A percentile compares a stretch with the other conserved stretches of the same genome.
Evolutionary conservation across 805 yeast genomes (phyloP).

Genomic region (Nakazawaea populi): DNA sequence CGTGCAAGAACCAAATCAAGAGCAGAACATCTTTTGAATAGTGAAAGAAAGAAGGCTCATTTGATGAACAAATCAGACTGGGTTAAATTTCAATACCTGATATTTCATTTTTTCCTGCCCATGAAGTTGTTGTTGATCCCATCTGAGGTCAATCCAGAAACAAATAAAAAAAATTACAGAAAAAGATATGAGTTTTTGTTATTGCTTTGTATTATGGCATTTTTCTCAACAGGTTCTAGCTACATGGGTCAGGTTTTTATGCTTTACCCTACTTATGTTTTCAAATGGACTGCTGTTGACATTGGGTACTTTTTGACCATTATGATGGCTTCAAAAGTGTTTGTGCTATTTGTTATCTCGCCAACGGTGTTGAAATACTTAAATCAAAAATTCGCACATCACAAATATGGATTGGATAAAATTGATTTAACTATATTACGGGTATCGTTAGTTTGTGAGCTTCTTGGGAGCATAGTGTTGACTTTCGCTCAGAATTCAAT

Average conservation of each 20-base stretch:
- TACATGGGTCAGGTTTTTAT: constrained; percentile 32
- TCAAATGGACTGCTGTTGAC: constrained; percentile 41
- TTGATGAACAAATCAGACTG: neutral
- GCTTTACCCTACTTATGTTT: constrained; percentile 41
- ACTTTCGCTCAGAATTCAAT: constrained; percentile 24
- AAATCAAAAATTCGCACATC: constrained; percentile 22
- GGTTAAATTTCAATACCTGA: neutral
- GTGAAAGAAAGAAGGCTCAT: neutral
- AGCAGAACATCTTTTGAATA: constrained; percentile 12
- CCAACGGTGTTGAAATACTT: constrained; percentile 33
- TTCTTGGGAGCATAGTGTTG: constrained; percentile 29
- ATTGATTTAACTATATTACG: constrained; percentile 18
- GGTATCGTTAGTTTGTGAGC: constrained; percentile 32
- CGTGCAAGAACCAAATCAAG: constrained; percentile 43
- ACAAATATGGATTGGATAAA: neutral
- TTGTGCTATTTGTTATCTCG: constrained; percentile 36
- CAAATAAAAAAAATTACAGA: constrained; percentile 37
- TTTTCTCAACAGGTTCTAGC: neutral
- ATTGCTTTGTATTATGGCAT: neutral
- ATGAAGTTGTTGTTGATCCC: constrained; percentile 40
- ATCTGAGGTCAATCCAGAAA: constrained; percentile 32
- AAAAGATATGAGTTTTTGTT: constrained; percentile 31
- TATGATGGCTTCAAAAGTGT: constrained; percentile 39
- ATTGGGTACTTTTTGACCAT: constrained; percentile 47
- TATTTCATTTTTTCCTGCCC: constrained; percentile 28